Evolutionary conservation across 1,139 yeast species (phyloP).

Genomic region (Wickerhamomyces sp.): DNA sequence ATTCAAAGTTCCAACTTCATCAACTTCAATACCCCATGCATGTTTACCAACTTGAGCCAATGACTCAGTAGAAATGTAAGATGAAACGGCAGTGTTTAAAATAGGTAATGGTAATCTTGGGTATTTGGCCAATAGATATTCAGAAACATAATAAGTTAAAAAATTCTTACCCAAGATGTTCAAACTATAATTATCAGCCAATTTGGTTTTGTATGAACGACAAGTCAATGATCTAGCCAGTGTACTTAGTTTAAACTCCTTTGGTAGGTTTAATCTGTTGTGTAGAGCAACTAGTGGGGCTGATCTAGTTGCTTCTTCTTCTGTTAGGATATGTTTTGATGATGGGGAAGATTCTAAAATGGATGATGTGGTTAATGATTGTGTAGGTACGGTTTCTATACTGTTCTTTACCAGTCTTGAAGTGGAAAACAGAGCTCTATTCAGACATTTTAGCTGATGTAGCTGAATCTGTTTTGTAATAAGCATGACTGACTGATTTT

Average conservation of each 20-base stretch:
- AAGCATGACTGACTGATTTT: background rate
- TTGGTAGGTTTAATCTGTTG: constrained; percentile 62
- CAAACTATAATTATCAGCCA: constrained; percentile 75
- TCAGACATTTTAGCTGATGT: constrained; percentile 1
- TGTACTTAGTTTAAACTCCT: constrained; percentile 53
- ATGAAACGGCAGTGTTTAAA: constrained; percentile 66
- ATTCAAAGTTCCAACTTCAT: constrained; percentile 57
- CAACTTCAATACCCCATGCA: constrained; percentile 86
- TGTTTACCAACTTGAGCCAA: constrained; percentile 58
- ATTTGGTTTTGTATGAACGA: constrained; percentile 37
- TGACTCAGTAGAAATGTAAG: constrained; percentile 64
- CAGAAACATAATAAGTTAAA: constrained; percentile 70
- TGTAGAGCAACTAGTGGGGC: constrained; percentile 79
- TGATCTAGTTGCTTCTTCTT: constrained; percentile 34
- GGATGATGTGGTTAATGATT: background rate
- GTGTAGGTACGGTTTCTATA: background rate
- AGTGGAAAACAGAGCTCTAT: constrained; percentile 9
- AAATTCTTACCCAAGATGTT: constrained; percentile 76
- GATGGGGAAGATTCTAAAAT: background rate
- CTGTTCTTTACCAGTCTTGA: constrained; percentile 2
- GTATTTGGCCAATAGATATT: constrained; percentile 64
- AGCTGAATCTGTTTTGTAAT: background rate
- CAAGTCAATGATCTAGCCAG: constrained; percentile 78
- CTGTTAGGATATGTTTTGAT: constrained; percentile 5
- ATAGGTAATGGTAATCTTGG: constrained; percentile 88